Evolutionary conservation across 208 protist genomes (phyloP).

Genomic region (Crithidia expoeki): DNA sequence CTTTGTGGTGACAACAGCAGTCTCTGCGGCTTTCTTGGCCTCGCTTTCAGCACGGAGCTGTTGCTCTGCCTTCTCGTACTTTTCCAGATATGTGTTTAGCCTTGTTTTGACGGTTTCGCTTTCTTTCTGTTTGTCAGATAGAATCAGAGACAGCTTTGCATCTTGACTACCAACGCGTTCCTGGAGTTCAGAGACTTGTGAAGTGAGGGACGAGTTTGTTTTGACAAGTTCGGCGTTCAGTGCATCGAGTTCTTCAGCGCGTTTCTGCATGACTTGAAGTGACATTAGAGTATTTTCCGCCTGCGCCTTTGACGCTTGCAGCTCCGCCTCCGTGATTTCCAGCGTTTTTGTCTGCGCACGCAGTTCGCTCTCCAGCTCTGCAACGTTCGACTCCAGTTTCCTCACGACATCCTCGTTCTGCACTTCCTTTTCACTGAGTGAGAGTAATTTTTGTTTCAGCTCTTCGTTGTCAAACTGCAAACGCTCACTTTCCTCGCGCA

Average conservation of each 20-base stretch:
- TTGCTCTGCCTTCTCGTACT: slow-evolving; percentile 46
- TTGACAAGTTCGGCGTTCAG: slow-evolving; percentile 14
- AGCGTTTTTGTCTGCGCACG: slow-evolving; percentile 58
- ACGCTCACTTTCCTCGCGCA: slow-evolving; percentile 76
- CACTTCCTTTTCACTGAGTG: slow-evolving; percentile 21
- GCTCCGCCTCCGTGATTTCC: slow-evolving; percentile 50
- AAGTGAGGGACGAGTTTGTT: slow-evolving; percentile 8
- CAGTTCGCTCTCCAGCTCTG: slow-evolving; percentile 23
- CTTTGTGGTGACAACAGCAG: slow-evolving; percentile 21
- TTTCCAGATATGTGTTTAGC: slow-evolving; percentile 63
- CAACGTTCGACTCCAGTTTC: slow-evolving; percentile 1
- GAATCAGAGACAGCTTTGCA: slow-evolving; percentile 38
- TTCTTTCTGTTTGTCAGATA: slow-evolving; percentile 46
- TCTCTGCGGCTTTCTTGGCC: slow-evolving; percentile 40
- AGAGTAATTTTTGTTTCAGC: slow-evolving; percentile 32
- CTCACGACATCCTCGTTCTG: not conserved
- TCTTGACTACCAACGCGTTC: slow-evolving; percentile 39
- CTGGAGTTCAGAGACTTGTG: slow-evolving; percentile 24
- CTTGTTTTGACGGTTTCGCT: slow-evolving; percentile 47
- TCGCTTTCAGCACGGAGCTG: slow-evolving; percentile 32
- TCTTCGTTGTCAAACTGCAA: slow-evolving; percentile 43
- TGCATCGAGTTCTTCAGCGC: slow-evolving; percentile 23
- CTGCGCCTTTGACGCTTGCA: slow-evolving; percentile 46
- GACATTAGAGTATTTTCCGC: slow-evolving; percentile 20
- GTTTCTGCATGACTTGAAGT: slow-evolving; percentile 16